Evolutionary conservation across 352 stramenopile genomes (phyloP), one percentile per base, ranked within the genome.

Genomic region (Albugo laibachii): DNA sequence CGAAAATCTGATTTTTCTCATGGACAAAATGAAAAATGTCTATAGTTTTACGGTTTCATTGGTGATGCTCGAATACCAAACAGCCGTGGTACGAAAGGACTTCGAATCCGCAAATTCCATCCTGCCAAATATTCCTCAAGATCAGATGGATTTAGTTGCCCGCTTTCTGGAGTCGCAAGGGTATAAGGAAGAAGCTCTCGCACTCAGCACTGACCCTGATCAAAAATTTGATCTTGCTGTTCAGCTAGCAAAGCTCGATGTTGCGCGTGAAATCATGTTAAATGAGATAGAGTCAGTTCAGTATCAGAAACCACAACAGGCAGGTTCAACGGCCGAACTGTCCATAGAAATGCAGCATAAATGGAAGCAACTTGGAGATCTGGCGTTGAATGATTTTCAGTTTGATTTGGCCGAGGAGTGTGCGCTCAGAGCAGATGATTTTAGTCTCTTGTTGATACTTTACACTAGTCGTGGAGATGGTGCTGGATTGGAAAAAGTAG

Each of bases 181-280:
- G 0, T 99, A 97, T 65, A 99, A 99, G 62, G 95, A 98, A 56
- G 93, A 98, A 45, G 91, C 92, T 16, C 58, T 97, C 13, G 80
- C 77, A 24, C 65, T 96, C 1, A 96, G 85, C 38, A 95, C 86
- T 16, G 85, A 97, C 50, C 75, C 80, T 6, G 95, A 99, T 54
- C 93, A 98, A 53, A 96, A 97, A 54, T 99, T 99, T 59, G 95
- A 99, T 49, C 69, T 99, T 14, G 84, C 94, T 0, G 73, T 99
- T 19, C 92, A 99, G 61, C 76, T 99, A 39, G 88, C 89, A 4
- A 89, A 98, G 55, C 75, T 98, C 31, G 86, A 97, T 35, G 69
- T 96, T 38, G 94, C 94, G 1, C 83, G 88, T 39, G 71, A 91
- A 24, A 93, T 98, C 36, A 89, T 98, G 65, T 59, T 95, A 19